Conservation (phyloP, 805 yeast genomes). For the Kazachstania africana region DNA sequence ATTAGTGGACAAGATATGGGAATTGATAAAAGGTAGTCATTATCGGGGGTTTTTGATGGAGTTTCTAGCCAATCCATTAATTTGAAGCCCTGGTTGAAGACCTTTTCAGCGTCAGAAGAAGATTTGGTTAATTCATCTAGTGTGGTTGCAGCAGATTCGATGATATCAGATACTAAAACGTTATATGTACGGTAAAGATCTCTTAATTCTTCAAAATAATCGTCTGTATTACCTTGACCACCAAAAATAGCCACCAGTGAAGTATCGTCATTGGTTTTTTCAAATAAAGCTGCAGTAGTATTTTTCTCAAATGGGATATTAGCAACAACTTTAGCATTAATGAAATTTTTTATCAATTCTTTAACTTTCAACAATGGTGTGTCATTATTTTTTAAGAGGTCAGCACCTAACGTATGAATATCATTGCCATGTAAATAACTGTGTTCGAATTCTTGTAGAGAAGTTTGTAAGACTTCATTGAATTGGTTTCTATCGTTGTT, state of each 20-base stretch:
- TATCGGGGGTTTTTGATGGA: slow-evolving; percentile 81
- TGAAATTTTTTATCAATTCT: slow-evolving; percentile 68
- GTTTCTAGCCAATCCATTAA: slow-evolving; percentile 76
- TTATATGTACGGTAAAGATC: slow-evolving; percentile 70
- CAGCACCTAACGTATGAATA: slow-evolving; percentile 80
- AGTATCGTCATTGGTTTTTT: slow-evolving; percentile 47
- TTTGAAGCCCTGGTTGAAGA: slow-evolving; percentile 89
- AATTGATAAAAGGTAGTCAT: slow-evolving; percentile 75
- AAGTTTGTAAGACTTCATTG: slow-evolving; percentile 56
- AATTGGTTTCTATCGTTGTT: slow-evolving; percentile 34
- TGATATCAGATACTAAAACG: slow-evolving; percentile 60
- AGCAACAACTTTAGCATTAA: slow-evolving; percentile 41
- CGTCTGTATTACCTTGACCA: slow-evolving; percentile 98
- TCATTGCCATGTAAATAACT: slow-evolving; percentile 65
- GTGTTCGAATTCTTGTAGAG: slow-evolving; percentile 74
- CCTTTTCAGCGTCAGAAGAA: slow-evolving; percentile 69
- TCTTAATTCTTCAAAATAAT: slow-evolving; percentile 91
- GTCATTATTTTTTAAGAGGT: slow-evolving; percentile 43
- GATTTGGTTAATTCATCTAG: slow-evolving; percentile 57
- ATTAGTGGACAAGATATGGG: slow-evolving; percentile 97
- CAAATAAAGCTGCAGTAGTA: slow-evolving; percentile 49
- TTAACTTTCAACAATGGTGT: slow-evolving; percentile 65
- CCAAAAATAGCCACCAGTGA: slow-evolving; percentile 81
- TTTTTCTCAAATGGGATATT: slow-evolving; percentile 37
- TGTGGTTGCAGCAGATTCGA: slow-evolving; percentile 55